Evolutionary conservation across 441 rosid species (phyloP).

Genomic region (Pelargonium fulgidum): DNA sequence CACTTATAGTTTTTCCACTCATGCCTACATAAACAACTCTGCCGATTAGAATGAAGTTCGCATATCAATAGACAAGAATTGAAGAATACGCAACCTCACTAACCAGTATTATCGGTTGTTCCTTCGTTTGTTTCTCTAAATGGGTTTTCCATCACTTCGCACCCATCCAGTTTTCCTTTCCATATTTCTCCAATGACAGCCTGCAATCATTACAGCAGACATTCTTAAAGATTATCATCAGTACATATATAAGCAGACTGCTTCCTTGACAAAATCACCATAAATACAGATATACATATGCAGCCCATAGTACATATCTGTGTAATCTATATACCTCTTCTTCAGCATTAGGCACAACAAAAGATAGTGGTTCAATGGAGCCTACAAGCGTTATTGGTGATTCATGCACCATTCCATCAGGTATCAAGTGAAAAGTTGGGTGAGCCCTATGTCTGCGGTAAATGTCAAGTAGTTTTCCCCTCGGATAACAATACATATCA

Average conservation of each 20-base stretch:
- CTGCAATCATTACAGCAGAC: slow-evolving; percentile 26
- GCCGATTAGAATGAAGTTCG: background rate
- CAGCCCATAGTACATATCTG: too few relatives aligned
- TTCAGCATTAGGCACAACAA: slow-evolving; percentile 55
- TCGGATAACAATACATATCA: slow-evolving; percentile 52
- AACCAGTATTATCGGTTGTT: slow-evolving; percentile 42
- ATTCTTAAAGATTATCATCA: background rate
- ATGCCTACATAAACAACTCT: background rate
- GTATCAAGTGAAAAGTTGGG: slow-evolving; percentile 35
- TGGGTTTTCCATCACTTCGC: slow-evolving; percentile 42
- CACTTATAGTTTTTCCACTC: background rate
- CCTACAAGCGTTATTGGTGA: slow-evolving; percentile 36
- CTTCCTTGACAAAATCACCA: background rate
- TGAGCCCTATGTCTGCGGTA: slow-evolving; percentile 53
- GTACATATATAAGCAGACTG: background rate
- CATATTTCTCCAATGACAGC: slow-evolving; percentile 53
- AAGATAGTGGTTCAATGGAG: slow-evolving; percentile 57
- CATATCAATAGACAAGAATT: background rate
- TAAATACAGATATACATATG: slow-evolving; percentile 1
- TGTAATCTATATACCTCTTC: slow-evolving; percentile 45
- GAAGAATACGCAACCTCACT: background rate
- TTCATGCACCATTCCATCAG: slow-evolving; percentile 52
- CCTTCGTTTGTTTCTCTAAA: slow-evolving; percentile 33
- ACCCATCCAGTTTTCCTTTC: slow-evolving; percentile 59
- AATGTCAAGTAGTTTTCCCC: slow-evolving; percentile 84